Percentiles rank a stretch among this genome's conserved stretches.
phyloP scores from a whole-genome alignment of 306 rosid genomes.

The Amphicarpaea edgeworthii region DNA sequence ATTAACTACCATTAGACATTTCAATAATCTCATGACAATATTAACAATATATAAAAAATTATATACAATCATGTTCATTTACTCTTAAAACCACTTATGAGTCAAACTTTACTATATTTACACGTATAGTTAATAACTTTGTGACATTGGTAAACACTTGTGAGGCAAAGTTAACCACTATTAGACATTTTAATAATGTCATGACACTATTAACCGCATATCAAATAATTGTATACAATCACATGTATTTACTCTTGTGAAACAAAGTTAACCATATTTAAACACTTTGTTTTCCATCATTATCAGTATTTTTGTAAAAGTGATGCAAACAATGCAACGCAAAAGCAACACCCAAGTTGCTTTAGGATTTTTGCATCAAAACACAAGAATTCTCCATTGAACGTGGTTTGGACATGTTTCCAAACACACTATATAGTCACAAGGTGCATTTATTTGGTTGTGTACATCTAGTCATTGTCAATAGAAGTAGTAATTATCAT shows the following conservation, averaged over 20 bases:
- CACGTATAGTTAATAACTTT: background rate
- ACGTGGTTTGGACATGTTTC: no score
- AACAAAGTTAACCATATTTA: background rate
- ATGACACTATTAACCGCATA: background rate
- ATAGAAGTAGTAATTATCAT: no score
- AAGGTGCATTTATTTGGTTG: no score
- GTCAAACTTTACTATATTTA: background rate
- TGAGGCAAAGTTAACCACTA: no score
- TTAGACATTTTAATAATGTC: background rate
- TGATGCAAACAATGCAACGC: no score
- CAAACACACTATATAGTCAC: no score
- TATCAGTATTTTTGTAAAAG: no score
- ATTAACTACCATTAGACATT: background rate
- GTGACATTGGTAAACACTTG: no score
- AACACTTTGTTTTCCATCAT: background rate
- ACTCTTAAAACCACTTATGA: background rate
- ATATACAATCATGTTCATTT: background rate
- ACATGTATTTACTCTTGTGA: background rate
- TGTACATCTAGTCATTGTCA: no score
- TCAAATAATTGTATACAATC: background rate
- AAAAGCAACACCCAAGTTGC: no score
- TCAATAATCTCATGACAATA: background rate
- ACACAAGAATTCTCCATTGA: no score
- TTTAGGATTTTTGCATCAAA: no score
- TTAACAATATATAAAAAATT: background rate